These are phyloP conservation scores for Pistacia integerrima DNA, from an alignment of 345 rosid species.

Conservation along the genomic window DNA sequence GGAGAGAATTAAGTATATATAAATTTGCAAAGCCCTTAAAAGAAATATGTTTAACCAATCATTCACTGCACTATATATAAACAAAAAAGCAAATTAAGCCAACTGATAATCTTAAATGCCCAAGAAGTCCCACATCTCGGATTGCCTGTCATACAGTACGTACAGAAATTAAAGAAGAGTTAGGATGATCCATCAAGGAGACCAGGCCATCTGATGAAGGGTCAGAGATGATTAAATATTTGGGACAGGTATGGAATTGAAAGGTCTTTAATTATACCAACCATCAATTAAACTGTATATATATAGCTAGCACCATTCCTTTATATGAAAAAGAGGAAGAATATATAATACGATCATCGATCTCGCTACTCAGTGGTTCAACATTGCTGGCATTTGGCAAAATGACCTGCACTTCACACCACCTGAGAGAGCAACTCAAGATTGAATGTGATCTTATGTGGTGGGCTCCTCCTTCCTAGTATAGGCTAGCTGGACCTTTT, in stretches of 20 bases:
- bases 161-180: conserved; percentile 14
- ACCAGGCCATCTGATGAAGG: conserved; percentile 6
- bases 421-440: conserved; percentile 28
- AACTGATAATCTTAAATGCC: conserved; percentile 21
- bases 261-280: conserved; percentile 13
- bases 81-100: neutral
- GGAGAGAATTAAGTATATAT: neutral
- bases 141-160: conserved; percentile 9
- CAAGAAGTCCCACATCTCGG: conserved; percentile 18
- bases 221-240: conserved; percentile 22
- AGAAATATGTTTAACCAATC: neutral
- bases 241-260: conserved; percentile 5
- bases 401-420: neutral
- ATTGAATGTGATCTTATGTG: conserved; percentile 15
- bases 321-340: conserved; percentile 17
- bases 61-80: neutral
- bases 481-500: neutral
- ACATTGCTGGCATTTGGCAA: conserved; percentile 14
- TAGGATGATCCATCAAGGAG: conserved; percentile 16
- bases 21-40: neutral
- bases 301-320: neutral
- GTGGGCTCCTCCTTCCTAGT: conserved; percentile 22
- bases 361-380: conserved; percentile 13
- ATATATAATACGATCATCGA: neutral
- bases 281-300: conserved; percentile 3